Evolutionary conservation across 768 basidiomycete species (phyloP).

Genomic region (Calvatia gigantea): DNA sequence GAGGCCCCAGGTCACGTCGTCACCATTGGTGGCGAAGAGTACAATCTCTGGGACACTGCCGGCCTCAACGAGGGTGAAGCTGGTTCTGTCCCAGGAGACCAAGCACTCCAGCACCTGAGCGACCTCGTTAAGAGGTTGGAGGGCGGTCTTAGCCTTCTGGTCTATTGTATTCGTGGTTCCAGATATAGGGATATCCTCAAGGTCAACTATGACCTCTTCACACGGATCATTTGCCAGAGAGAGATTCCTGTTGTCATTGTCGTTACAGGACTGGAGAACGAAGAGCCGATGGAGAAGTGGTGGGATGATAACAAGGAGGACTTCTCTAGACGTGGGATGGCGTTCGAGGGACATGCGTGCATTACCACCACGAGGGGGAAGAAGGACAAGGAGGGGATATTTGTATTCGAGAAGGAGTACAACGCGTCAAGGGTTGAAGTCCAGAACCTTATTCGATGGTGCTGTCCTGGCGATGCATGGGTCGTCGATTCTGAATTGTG

Average conservation of each 20-base stretch:
- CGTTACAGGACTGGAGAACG: constrained; percentile 33
- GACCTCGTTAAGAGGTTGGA: not conserved
- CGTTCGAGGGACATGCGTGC: constrained; percentile 26
- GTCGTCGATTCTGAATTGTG: not conserved
- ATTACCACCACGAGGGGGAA: constrained; percentile 21
- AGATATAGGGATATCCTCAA: constrained; percentile 14
- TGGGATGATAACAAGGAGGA: constrained; percentile 28
- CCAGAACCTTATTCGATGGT: not conserved
- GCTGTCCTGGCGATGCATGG: not conserved
- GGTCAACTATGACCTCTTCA: constrained; percentile 34
- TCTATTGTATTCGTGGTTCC: constrained; percentile 8
- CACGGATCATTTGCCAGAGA: constrained; percentile 27
- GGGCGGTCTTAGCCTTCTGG: constrained; percentile 2
- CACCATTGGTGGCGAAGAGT: constrained; percentile 19
- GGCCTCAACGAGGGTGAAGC: constrained; percentile 33
- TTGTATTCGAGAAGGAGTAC: constrained; percentile 10
- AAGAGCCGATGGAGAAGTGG: constrained; percentile 29
- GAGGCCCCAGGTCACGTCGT: constrained; percentile 23
- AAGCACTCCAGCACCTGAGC: constrained; percentile 12
- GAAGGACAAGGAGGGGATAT: not conserved
- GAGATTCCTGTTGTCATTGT: constrained; percentile 32
- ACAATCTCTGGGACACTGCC: constrained; percentile 33
- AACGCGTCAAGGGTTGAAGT: not conserved
- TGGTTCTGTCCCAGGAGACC: constrained; percentile 19
- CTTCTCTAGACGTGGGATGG: constrained; percentile 24